These are phyloP conservation scores for Lepidium aucheri DNA, from an alignment of 345 rosid genomes.

Conservation along the genomic window DNA sequence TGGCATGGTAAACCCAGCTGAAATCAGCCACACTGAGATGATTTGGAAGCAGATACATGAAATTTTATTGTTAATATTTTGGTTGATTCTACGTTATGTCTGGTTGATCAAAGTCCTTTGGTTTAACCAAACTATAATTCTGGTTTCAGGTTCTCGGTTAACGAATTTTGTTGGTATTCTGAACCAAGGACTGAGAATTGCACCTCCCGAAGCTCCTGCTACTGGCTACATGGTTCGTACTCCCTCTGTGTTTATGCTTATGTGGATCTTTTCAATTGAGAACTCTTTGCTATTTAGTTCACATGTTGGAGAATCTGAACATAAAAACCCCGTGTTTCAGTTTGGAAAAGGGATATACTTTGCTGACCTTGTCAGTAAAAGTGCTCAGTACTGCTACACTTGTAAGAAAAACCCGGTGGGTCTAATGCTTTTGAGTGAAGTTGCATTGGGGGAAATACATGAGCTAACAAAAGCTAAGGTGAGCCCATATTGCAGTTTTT, in stretches of 20 bases:
- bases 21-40: neutral
- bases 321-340: constrained; percentile 31
- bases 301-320: constrained; percentile 7
- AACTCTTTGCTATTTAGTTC: neutral
- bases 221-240: constrained; percentile 92
- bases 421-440: constrained; percentile 87
- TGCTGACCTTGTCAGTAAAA: constrained; percentile 97
- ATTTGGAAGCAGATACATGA: neutral
- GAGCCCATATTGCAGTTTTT: constrained; percentile 19
- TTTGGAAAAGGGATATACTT: constrained; percentile 96
- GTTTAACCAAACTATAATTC: neutral
- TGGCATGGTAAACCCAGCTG: constrained; percentile 70
- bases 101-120: neutral
- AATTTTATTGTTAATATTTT: neutral
- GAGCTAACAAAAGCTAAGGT: constrained; percentile 80
- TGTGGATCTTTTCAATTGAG: neutral
- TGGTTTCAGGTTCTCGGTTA: constrained; percentile 73
- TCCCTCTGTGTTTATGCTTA: constrained; percentile 15
- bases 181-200: constrained; percentile 94
- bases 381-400: constrained; percentile 93
- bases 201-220: constrained; percentile 98
- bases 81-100: neutral
- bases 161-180: constrained; percentile 94
- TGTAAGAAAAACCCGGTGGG: constrained; percentile 77
- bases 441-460: constrained; percentile 73